Percentiles rank a stretch among this genome's conserved stretches.
Evolutionary conservation across 768 basidiomycete species (phyloP).

Genomic region (Agaricus blazei): DNA sequence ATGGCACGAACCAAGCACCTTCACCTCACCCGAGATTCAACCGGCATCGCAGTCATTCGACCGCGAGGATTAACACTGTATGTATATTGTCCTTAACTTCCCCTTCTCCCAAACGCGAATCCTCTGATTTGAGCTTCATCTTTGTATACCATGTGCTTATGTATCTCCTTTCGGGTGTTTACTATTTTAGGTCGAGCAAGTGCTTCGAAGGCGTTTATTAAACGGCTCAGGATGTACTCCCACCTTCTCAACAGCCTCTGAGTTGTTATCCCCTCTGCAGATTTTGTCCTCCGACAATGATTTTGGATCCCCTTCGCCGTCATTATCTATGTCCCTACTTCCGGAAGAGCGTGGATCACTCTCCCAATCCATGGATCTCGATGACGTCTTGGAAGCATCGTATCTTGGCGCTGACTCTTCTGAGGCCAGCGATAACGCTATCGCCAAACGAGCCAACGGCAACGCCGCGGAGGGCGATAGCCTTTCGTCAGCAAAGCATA

Average conservation of each 20-base stretch:
- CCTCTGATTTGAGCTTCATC: slow-evolving; percentile 9
- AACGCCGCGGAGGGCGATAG: slow-evolving; percentile 22
- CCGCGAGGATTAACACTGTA: slow-evolving; percentile 18
- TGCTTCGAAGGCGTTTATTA: slow-evolving; percentile 29
- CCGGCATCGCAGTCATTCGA: slow-evolving; percentile 17
- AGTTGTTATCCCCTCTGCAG: slow-evolving; percentile 7
- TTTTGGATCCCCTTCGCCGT: slow-evolving; percentile 9
- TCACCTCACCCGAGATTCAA: slow-evolving; percentile 46
- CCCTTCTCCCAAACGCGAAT: slow-evolving; percentile 3
- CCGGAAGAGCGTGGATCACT: slow-evolving; percentile 28
- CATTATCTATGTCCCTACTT: slow-evolving; percentile 7
- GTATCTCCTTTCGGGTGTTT: slow-evolving; percentile 7
- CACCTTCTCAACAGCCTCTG: slow-evolving; percentile 15
- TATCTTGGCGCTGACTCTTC: slow-evolving; percentile 57
- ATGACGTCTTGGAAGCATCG: slow-evolving; percentile 75
- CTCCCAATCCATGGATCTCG: slow-evolving; percentile 56
- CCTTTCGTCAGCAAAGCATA: slow-evolving; percentile 30
- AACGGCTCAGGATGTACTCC: slow-evolving; percentile 17
- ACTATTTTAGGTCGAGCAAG: slow-evolving; percentile 28
- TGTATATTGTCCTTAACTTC: slow-evolving; percentile 20
- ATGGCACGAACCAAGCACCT: slow-evolving; percentile 39
- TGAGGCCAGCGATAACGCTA: neutral
- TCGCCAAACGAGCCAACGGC: neutral
- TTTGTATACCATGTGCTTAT: slow-evolving; percentile 13
- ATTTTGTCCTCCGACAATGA: slow-evolving; percentile 6